Base-by-base conservation (phyloP, 139 green algal genomes). In the Auxenochlorella pyrenoidosa region DNA sequence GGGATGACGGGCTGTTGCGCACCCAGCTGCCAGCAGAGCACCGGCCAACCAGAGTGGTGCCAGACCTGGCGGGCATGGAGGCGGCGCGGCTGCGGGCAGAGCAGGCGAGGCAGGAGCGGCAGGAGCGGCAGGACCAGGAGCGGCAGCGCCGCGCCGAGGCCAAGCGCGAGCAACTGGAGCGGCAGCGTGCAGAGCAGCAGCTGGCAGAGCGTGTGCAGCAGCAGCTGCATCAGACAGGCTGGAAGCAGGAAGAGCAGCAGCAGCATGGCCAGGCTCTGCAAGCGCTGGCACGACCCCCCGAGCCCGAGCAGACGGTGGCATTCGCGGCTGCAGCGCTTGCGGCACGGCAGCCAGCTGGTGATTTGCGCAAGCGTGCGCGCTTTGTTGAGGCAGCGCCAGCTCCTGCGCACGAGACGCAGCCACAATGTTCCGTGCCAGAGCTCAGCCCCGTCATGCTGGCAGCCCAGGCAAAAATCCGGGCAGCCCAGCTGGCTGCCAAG, bases 381-480 rank as follows among this genome's bases (percentile, higher is more conserved):
- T 32, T 40, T 6, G 5, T 1, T 24, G 28, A 36, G 21, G 30
- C 13, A 19, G 80, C 60, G 28, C 36, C 60, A 16, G 47, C 47
- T 24, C 47, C 22, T 13, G 18, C 18, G 54, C 16, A 15, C 28
- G 36, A 44, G 40, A 24, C 41, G 24, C 73, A 79, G 75, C 47
- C 30, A 28, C 75, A 38, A 43, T 43, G 19, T 34, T 34, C 36
- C 10, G 70, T 15, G 3, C 32, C 2, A n/a, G 34, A 51, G 75
- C 30, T 84, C 58, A 54, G 51, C 63, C 80, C 80, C 5, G 6
- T 65, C 30, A 43, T 85, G 22, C 80, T 85, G 60, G 60, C 60
- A 18, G 80, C 80, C 12, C 80, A 85, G 41, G 26, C 19, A 10
- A 85, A 85, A 63, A 85, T 85, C 43, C 38, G 80, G 15, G 63